Percentiles rank a stretch among this genome's conserved stretches.
phyloP scores from a whole-genome alignment of 257 asterid species.

The Gardenia jasminoides region DNA sequence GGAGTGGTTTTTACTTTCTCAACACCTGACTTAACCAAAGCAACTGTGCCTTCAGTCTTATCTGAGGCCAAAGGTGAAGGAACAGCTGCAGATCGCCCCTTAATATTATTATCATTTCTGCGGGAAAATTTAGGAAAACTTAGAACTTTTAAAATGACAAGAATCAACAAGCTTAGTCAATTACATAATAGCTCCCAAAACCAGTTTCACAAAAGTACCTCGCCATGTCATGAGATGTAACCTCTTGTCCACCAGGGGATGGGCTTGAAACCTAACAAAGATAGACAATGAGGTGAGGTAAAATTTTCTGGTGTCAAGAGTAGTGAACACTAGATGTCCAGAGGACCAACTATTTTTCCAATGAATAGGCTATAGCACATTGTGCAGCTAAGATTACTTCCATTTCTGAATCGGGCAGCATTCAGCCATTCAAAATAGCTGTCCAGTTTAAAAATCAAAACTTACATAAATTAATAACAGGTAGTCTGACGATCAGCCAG shows the following conservation, averaged over 20 bases:
- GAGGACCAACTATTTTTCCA: constrained; percentile 4
- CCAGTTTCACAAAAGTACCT: constrained; percentile 48
- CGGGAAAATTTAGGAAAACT: constrained; percentile 12
- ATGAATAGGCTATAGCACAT: neutral
- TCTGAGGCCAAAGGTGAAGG: constrained; percentile 52
- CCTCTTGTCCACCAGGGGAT: constrained; percentile 52
- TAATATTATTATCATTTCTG: constrained; percentile 60
- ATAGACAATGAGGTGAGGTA: constrained; percentile 22
- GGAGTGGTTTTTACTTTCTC: constrained; percentile 89
- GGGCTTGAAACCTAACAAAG: constrained; percentile 65
- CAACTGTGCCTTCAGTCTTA: constrained; percentile 61
- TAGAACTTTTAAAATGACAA: constrained; percentile 4
- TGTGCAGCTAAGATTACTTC: neutral
- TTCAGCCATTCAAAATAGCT: neutral
- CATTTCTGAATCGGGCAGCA: neutral
- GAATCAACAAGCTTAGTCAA: neutral
- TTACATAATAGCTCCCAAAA: constrained; percentile 8
- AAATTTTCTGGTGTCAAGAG: constrained; percentile 3
- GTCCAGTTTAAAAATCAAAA: neutral
- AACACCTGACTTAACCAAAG: constrained; percentile 71
- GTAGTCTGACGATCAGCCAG: neutral
- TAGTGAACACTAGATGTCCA: neutral
- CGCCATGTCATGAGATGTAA: constrained; percentile 55
- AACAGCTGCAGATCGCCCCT: constrained; percentile 56
- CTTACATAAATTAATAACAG: neutral